A percentile compares a stretch with the other conserved stretches of the same genome.
Conservation (phyloP, 768 basidiomycete genomes). For the Udeniomyces megalosporus region DNA sequence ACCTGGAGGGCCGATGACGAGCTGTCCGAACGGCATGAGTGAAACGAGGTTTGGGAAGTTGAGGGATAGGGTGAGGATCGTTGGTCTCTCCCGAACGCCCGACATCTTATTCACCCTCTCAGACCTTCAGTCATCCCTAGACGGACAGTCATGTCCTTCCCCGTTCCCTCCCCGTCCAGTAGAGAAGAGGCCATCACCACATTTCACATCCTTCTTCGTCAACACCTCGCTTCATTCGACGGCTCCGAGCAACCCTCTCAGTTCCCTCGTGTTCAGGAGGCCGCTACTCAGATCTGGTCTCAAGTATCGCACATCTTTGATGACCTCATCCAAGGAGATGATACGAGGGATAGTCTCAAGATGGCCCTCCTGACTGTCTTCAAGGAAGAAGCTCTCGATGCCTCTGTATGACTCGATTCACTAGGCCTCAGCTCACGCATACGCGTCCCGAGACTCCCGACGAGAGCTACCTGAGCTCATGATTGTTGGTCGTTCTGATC, state of each 20-base stretch:
- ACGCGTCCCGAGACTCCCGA: neutral
- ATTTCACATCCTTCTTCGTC: too few species aligned
- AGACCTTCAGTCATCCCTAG: too few species aligned
- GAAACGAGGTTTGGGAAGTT: too few species aligned
- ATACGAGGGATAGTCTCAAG: neutral
- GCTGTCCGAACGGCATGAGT: constrained; percentile 25
- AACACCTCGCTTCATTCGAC: too few species aligned
- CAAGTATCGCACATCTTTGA: neutral
- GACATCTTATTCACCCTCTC: too few species aligned
- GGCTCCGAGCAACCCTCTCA: neutral
- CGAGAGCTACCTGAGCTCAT: neutral
- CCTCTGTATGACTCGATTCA: neutral
- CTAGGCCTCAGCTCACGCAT: neutral
- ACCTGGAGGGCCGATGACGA: constrained; percentile 31
- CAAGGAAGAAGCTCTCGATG: neutral
- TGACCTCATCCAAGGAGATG: neutral
- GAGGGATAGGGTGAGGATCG: too few species aligned
- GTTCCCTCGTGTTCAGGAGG: neutral
- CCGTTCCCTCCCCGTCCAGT: too few species aligned
- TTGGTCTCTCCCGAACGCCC: too few species aligned
- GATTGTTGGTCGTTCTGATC: neutral
- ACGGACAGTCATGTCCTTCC: too few species aligned
- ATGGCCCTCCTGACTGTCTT: neutral
- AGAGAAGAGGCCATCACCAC: too few species aligned
- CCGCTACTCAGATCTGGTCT: neutral